Conservation (phyloP, 805 yeast genomes). For the Saccharomyces paradoxus region DNA sequence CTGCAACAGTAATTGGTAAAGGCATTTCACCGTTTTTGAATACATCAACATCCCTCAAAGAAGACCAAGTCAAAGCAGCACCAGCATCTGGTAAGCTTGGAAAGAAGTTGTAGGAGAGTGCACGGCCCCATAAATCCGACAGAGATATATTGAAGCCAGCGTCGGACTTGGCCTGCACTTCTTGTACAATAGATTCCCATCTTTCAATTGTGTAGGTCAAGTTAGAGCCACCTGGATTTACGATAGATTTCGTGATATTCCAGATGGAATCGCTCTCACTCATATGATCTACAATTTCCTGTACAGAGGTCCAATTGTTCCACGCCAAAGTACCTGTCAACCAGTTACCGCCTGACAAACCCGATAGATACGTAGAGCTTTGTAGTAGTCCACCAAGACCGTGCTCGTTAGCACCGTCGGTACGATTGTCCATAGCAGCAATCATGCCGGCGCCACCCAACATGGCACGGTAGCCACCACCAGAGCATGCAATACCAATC, state of each 20-base stretch:
- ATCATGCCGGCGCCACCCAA: conserved; percentile 79
- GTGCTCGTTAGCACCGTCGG: conserved; percentile 42
- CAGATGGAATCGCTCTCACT: conserved; percentile 44
- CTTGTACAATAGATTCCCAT: conserved; percentile 47
- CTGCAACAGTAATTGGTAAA: conserved; percentile 58
- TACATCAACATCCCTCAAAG: conserved; percentile 51
- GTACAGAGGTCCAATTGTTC: conserved; percentile 68
- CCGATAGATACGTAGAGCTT: conserved; percentile 61
- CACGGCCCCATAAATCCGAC: conserved; percentile 77
- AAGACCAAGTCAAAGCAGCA: conserved; percentile 51
- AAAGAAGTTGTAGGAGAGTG: conserved; percentile 66
- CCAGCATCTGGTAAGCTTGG: conserved; percentile 52
- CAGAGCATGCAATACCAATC: conserved; percentile 56
- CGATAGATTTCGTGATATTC: conserved; percentile 57
- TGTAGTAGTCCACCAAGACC: conserved; percentile 72
- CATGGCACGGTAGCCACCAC: conserved; percentile 89
- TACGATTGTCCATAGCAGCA: conserved; percentile 68
- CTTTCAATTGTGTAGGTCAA: conserved; percentile 41
- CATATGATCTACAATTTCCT: conserved; percentile 40
- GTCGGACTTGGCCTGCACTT: conserved; percentile 40
- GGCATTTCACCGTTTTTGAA: conserved; percentile 61
- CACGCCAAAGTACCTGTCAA: conserved; percentile 57
- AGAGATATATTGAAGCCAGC: conserved; percentile 63
- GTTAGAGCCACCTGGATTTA: conserved; percentile 56
- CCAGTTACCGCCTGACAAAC: conserved; percentile 85